These are phyloP conservation scores for Hericium alpestre DNA, from an alignment of 768 basidiomycete genomes.

Conservation along the genomic window DNA sequence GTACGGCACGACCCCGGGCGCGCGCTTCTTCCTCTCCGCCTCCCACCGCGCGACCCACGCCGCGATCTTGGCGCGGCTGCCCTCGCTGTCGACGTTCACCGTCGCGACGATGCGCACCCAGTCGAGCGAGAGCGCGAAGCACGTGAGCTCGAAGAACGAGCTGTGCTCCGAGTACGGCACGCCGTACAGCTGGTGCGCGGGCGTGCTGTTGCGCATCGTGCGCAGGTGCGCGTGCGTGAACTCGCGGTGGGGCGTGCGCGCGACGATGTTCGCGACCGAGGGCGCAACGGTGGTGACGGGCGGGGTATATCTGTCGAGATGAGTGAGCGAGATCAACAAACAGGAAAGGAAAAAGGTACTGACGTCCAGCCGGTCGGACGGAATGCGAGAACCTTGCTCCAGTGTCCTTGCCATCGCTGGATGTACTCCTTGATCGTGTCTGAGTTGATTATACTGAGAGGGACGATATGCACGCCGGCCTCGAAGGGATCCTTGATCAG, in stretches of 20 bases:
- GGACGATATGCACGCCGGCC: constrained; percentile 79
- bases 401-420: constrained; percentile 61
- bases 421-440: constrained; percentile 74
- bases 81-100: constrained; percentile 74
- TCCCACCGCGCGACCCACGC: constrained; percentile 89
- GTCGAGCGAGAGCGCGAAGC: constrained; percentile 82
- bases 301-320: constrained; percentile 44
- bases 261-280: constrained; percentile 58
- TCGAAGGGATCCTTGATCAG: constrained; percentile 67
- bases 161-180: constrained; percentile 94
- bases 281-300: constrained; percentile 53
- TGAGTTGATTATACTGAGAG: constrained; percentile 60
- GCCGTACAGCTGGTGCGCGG: constrained; percentile 63
- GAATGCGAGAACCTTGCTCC: constrained; percentile 67
- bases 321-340: background rate
- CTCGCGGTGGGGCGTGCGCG: constrained; percentile 48
- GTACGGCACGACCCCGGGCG: constrained; percentile 24
- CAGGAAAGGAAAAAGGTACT: constrained; percentile 21
- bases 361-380: constrained; percentile 96
- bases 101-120: constrained; percentile 92
- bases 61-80: constrained; percentile 72
- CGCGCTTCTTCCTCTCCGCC: constrained; percentile 57
- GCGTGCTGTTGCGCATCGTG: constrained; percentile 60
- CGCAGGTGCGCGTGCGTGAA: constrained; percentile 66
- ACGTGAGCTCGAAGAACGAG: constrained; percentile 90